phyloP scores from a whole-genome alignment of 2,329 filamentous ascomycete species.

The Xylariaceae sp. region DNA sequence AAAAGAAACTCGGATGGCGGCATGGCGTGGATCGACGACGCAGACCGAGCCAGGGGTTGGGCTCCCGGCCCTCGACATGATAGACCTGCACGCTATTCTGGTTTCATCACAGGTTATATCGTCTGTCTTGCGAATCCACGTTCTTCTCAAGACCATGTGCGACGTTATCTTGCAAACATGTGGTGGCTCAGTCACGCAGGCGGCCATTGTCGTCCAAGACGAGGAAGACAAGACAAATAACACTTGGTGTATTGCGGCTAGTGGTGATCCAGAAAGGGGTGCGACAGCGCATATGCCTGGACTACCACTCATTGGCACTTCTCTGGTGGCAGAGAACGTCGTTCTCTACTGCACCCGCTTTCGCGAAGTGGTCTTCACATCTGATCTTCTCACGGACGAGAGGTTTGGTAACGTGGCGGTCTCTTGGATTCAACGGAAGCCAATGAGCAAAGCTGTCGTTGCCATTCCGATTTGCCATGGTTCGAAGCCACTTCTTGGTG shows the following conservation, averaged over 20 bases:
- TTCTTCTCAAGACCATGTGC: slow-evolving; percentile 73
- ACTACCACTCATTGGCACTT: slow-evolving; percentile 58
- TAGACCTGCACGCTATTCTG: slow-evolving; percentile 72
- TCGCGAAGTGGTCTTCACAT: slow-evolving; percentile 67
- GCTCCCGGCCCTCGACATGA: slow-evolving; percentile 73
- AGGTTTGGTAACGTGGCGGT: slow-evolving; percentile 71
- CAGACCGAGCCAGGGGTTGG: slow-evolving; percentile 55
- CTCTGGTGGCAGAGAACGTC: slow-evolving; percentile 69
- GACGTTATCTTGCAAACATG: slow-evolving; percentile 76
- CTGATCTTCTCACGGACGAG: slow-evolving; percentile 69
- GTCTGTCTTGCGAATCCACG: slow-evolving; percentile 69
- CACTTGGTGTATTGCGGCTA: slow-evolving; percentile 69
- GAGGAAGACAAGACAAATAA: slow-evolving; percentile 47
- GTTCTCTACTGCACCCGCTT: slow-evolving; percentile 73
- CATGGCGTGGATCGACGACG: slow-evolving; percentile 59
- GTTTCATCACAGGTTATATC: slow-evolving; percentile 76
- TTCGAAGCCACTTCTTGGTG: slow-evolving; percentile 63
- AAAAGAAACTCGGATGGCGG: slow-evolving; percentile 54
- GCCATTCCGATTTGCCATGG: slow-evolving; percentile 75
- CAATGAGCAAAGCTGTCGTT: slow-evolving; percentile 67
- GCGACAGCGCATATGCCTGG: slow-evolving; percentile 62
- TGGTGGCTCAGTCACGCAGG: slow-evolving; percentile 62
- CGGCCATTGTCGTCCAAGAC: slow-evolving; percentile 69
- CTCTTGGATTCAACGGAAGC: slow-evolving; percentile 62
- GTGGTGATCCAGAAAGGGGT: slow-evolving; percentile 64